Conservation (phyloP, 2,329 filamentous ascomycete genomes). For the Sporothrix protearum region DNA sequence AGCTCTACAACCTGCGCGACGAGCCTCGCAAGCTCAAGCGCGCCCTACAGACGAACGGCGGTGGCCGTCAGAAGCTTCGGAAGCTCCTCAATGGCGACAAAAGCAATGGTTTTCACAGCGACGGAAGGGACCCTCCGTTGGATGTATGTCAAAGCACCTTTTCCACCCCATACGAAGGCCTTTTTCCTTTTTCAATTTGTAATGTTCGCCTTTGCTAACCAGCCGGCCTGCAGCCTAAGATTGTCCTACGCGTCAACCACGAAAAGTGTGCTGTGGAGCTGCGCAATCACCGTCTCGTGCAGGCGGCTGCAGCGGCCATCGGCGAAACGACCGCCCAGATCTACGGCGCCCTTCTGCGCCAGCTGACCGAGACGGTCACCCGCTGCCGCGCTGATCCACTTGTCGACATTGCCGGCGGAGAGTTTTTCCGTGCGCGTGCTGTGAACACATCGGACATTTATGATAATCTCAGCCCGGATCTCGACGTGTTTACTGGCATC, state of each 20-base stretch:
- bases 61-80: slow-evolving; percentile 48
- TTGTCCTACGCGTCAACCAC: slow-evolving; percentile 76
- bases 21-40: slow-evolving; percentile 52
- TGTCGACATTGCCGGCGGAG: slow-evolving; percentile 44
- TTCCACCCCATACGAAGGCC: not conserved
- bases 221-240: slow-evolving; percentile 53
- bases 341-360: slow-evolving; percentile 68
- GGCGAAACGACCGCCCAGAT: slow-evolving; percentile 73
- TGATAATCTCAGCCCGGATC: slow-evolving; percentile 48
- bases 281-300: slow-evolving; percentile 71
- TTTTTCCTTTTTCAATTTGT: not conserved
- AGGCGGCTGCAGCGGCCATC: slow-evolving; percentile 66
- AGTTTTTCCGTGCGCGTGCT: slow-evolving; percentile 34
- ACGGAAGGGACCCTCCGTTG: slow-evolving; percentile 43
- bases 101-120: slow-evolving; percentile 39
- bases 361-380: slow-evolving; percentile 64
- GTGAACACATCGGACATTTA: slow-evolving; percentile 57
- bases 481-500: slow-evolving; percentile 56
- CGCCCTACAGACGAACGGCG: slow-evolving; percentile 45
- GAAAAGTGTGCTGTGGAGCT: slow-evolving; percentile 79
- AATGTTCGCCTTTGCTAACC: not conserved
- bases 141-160: slow-evolving; percentile 47
- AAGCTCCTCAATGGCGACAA: slow-evolving; percentile 51
- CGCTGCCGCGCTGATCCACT: slow-evolving; percentile 61
- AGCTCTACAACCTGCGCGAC: slow-evolving; percentile 52